phyloP scores from a whole-genome alignment of 768 basidiomycete species.

The Boletus rex-veris region DNA sequence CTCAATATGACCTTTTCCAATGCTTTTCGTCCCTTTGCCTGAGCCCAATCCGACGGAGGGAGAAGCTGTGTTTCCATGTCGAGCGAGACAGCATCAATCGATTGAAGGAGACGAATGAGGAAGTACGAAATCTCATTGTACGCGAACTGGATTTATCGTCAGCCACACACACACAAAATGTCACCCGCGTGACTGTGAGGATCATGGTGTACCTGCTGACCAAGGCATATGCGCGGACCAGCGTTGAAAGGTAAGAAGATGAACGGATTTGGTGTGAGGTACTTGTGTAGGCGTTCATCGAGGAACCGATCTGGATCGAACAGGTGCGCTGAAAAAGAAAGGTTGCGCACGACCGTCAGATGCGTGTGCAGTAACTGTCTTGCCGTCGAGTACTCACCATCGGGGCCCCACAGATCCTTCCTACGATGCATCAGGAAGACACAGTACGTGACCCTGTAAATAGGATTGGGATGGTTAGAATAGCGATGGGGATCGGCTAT shows the following conservation, averaged over 20 bases:
- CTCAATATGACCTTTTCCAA: conserved; percentile 39
- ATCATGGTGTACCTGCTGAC: conserved; percentile 50
- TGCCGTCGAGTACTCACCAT: conserved; percentile 19
- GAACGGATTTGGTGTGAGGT: conserved; percentile 56
- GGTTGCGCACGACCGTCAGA: too few relatives aligned
- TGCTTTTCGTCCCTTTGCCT: conserved; percentile 34
- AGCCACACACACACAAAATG: neutral
- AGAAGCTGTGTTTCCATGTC: conserved; percentile 36
- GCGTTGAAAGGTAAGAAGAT: conserved; percentile 71
- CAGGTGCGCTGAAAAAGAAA: conserved; percentile 19
- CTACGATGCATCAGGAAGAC: conserved; percentile 37
- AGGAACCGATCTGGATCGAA: conserved; percentile 69
- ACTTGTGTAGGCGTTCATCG: conserved; percentile 52
- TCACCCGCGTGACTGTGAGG: conserved; percentile 21
- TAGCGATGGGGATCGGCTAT: neutral
- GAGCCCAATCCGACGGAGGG: conserved; percentile 33
- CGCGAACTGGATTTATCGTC: conserved; percentile 38
- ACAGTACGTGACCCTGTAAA: conserved; percentile 11
- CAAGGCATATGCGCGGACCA: conserved; percentile 63
- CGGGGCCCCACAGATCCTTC: conserved; percentile 38
- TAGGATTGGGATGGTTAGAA: neutral
- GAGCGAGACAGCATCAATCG: conserved; percentile 41
- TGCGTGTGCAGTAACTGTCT: too few relatives aligned
- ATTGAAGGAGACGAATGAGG: conserved; percentile 49
- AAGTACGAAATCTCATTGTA: conserved; percentile 55